phyloP scores from a whole-genome alignment of 2,329 filamentous ascomycete species.

The Pestalotiopsis sp. region DNA sequence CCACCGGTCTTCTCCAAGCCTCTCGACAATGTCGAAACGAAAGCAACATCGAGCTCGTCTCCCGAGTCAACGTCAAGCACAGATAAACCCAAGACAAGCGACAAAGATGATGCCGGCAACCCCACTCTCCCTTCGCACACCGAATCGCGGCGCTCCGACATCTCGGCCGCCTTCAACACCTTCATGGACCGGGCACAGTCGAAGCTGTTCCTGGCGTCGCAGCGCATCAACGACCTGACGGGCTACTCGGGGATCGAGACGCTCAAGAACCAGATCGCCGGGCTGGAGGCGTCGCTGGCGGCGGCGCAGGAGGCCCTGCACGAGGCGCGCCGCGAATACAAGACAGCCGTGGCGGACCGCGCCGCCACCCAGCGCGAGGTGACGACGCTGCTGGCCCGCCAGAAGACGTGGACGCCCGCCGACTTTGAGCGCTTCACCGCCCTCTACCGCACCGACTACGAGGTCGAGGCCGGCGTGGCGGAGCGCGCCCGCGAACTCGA shows the following conservation, averaged over 20 bases:
- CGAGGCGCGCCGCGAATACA: slow-evolving; percentile 74
- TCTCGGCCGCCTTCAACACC: slow-evolving; percentile 58
- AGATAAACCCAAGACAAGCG: not conserved
- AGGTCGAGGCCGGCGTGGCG: slow-evolving; percentile 83
- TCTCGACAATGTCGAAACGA: slow-evolving; percentile 2
- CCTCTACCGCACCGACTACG: slow-evolving; percentile 89
- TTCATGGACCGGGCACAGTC: slow-evolving; percentile 90
- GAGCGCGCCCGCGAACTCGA: slow-evolving; percentile 73
- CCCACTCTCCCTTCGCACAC: slow-evolving; percentile 19
- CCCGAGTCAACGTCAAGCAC: slow-evolving; percentile 14
- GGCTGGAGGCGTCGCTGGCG: slow-evolving; percentile 62
- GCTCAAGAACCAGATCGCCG: slow-evolving; percentile 77
- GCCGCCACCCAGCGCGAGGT: slow-evolving; percentile 94
- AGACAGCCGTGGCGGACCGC: slow-evolving; percentile 80
- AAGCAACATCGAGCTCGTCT: slow-evolving; percentile 11
- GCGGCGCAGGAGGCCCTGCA: slow-evolving; percentile 69
- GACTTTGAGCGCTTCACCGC: slow-evolving; percentile 95
- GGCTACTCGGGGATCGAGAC: slow-evolving; percentile 91
- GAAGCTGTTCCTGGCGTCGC: slow-evolving; percentile 81
- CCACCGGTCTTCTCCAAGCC: not conserved
- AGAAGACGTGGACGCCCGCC: slow-evolving; percentile 84
- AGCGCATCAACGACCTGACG: slow-evolving; percentile 90
- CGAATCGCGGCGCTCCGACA: slow-evolving; percentile 43
- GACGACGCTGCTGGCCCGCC: slow-evolving; percentile 88
- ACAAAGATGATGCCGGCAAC: not conserved